Conservation (phyloP, 352 stramenopile species). For the Phytophthora pinifolia region DNA sequence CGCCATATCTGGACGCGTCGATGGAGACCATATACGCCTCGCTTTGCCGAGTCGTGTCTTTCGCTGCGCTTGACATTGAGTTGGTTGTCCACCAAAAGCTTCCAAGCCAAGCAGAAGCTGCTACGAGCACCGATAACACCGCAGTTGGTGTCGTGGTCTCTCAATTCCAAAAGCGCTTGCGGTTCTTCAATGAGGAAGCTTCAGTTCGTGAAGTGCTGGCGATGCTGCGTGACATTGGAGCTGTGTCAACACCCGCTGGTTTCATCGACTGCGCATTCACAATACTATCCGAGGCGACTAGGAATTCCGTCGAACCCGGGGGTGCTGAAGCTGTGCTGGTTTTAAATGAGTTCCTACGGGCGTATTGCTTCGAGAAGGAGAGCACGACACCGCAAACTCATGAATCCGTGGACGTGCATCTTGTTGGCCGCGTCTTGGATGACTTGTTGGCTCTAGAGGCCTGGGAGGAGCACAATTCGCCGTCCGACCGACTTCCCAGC, state of each 20-base stretch:
- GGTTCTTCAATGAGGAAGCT: slow-evolving; percentile 71
- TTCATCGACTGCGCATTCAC: slow-evolving; percentile 72
- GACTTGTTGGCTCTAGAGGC: slow-evolving; percentile 55
- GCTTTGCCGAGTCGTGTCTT: slow-evolving; percentile 50
- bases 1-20: slow-evolving; percentile 47
- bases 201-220: slow-evolving; percentile 45
- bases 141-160: slow-evolving; percentile 38
- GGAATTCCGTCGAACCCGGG: slow-evolving; percentile 1
- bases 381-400: background rate
- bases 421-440: slow-evolving; percentile 76
- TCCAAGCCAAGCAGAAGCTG: slow-evolving; percentile 7
- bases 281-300: slow-evolving; percentile 29
- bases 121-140: slow-evolving; percentile 1
- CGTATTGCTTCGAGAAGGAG: slow-evolving; percentile 19
- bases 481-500: slow-evolving; percentile 1
- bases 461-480: slow-evolving; percentile 36
- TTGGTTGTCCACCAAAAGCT: slow-evolving; percentile 62
- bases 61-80: slow-evolving; percentile 74
- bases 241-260: slow-evolving; percentile 46
- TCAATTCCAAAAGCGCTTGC: slow-evolving; percentile 81
- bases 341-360: slow-evolving; percentile 63
- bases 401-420: slow-evolving; percentile 47
- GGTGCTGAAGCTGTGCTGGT: slow-evolving; percentile 54
- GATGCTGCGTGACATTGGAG: slow-evolving; percentile 54
- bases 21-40: slow-evolving; percentile 51